Evolutionary conservation across 352 stramenopile genomes (phyloP).

Genomic region (Globisporangium paroecandrum): DNA sequence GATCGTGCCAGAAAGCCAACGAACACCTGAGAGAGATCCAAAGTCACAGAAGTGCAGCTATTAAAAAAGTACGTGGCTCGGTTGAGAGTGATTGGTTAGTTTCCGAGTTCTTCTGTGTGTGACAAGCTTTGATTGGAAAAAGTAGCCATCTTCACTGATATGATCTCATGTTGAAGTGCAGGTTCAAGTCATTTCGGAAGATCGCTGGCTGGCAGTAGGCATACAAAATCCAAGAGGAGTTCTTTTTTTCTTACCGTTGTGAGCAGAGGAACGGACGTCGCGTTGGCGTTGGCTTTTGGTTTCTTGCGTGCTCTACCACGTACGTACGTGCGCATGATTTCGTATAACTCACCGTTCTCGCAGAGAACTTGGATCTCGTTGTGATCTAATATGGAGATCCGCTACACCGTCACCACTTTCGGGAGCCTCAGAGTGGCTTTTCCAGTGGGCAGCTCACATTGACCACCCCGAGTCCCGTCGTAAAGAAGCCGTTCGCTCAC

Average conservation of each 20-base stretch:
- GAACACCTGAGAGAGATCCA: no score
- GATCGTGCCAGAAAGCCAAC: background rate
- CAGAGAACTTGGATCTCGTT: no score
- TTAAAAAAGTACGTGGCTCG: background rate
- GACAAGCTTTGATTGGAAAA: background rate
- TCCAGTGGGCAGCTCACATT: background rate
- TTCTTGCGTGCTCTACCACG: background rate
- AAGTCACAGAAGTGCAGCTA: background rate
- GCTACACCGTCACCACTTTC: background rate
- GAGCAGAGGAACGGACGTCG: background rate
- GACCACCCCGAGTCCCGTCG: no score
- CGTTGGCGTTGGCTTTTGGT: background rate
- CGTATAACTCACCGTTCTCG: background rate
- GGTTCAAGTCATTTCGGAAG: background rate
- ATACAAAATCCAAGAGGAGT: background rate
- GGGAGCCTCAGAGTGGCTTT: background rate
- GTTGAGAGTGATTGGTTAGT: conserved; percentile 3
- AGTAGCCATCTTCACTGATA: background rate
- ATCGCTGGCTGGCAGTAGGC: background rate
- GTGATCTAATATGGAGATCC: no score
- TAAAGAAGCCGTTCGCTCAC: no score
- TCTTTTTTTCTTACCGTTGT: conserved; percentile 2
- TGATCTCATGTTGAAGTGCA: background rate
- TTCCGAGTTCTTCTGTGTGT: background rate
- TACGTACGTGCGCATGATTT: background rate